Evolutionary conservation across 2,329 filamentous ascomycete genomes (phyloP), one percentile per base, ranked within the genome.

Genomic region (Neofusicoccum kwambonambiense): DNA sequence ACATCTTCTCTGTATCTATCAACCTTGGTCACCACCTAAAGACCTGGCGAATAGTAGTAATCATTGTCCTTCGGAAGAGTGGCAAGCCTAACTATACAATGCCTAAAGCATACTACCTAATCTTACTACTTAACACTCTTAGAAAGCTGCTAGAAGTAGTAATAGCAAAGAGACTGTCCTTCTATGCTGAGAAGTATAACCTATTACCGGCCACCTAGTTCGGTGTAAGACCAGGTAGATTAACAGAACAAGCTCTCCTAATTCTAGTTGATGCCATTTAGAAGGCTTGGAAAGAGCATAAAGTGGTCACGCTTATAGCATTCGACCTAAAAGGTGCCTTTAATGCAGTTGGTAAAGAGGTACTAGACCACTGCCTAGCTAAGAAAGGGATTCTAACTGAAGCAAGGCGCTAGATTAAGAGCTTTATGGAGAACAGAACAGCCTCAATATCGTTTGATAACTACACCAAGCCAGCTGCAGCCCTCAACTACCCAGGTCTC

Each of bases 171-270:
- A 47, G 69, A 9, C 65, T 74, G 0, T 69, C 65, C 6, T 69
- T 65, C 54, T 64, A 57, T 7, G 66, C 64, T 5, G 68, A 73
- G 60, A 69, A 64, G 39, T 61, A 69, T 27, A 44, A 61, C 4
- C 67, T 74, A 0, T 68, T 74, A 1, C 69, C 68, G 11, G 57
- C 70, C 15, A 73, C 50, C 5, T 47, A 73, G 12, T 73, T 72
- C 51, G 61, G 69, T n/a, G 69, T 64, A 22, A 56, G 71, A 35
- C 67, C 67, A 45, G 69, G 68, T 7, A 57, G 65, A 39, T 63
- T 52, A 13, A 67, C 68, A 44, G 69, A 74, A 31, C 65, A 73
- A 66, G 71, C 70, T 9, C 65, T 73, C 2, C 50, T 72, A 1
- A 52, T 70, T 2, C 67, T 73, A 4, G 49, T 49, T 4, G 44